Base-by-base conservation (phyloP, 441 rosid species). In the Adansonia rubrostipa region DNA sequence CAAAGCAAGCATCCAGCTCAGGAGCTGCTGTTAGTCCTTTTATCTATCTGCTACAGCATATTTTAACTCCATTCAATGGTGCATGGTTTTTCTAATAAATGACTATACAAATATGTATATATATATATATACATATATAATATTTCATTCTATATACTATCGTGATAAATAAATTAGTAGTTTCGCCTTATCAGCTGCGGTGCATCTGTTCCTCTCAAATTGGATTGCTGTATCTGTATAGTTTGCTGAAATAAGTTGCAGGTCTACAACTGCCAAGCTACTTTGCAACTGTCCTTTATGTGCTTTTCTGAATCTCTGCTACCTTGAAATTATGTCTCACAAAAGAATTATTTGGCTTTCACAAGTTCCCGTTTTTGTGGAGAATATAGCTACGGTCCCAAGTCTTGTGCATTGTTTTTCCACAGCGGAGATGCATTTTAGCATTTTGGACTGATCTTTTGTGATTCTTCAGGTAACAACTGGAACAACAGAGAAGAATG, bases 1-100 rank as follows among this genome's bases (percentile, higher is more conserved):
- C 86, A 0, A 94, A 92, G 79, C 91, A 92, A 85, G 92, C 92
- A 81, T 88, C 98, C 80, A 88, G 94, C 92, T 92, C 97, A 11
- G 97, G 88, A 84, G 87, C 88, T 50, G 85, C 85, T 0, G 99
- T 96, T 84, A 87, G 88, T 82, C 58, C 9, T 15, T 75, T 36
- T 2, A 36, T 24, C 56, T 22, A 62, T 75, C 58, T 62, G 24
- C 19, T 56, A 13, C 76, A 2, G 1, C 53, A 45, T 14, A 9
- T 44, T 44, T 66, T 42, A 3, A 8, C 14, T 17, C 10, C 5
- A 15, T 14, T 64, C 69, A 64, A 15, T 36, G 15, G 47, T 36
- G 47, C 47, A 14, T 54, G 45, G 45, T 36, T 42, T 42, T 42
- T 42, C 45, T 42, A 42, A 42, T 42, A 42, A 42, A 42, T 42